Percentiles rank a stretch among this genome's conserved stretches.
Conservation (phyloP, 495 filamentous ascomycete species). For the Annulohypoxylon maeteangense region DNA sequence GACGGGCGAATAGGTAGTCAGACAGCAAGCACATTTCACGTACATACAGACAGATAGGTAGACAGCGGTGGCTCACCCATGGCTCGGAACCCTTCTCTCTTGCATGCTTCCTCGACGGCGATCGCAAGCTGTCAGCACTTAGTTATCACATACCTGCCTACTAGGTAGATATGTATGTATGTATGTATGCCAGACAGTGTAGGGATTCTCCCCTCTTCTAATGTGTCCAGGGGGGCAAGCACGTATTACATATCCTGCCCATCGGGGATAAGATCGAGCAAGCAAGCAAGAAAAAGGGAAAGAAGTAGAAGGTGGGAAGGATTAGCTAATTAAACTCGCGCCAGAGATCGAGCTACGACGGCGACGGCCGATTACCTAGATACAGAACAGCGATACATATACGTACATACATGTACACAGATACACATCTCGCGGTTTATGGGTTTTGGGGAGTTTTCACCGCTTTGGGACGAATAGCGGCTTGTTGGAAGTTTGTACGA, state of each 20-base stretch:
- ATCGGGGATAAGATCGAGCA: neutral
- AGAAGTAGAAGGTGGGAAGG: constrained; percentile 2
- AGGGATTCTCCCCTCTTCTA: neutral
- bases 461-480: neutral
- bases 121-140: constrained; percentile 23
- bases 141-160: constrained; percentile 5
- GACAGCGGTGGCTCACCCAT: neutral
- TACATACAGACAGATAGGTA: neutral
- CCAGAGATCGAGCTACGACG: constrained; percentile 4
- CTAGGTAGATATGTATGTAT: too few species aligned
- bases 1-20: neutral
- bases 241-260: neutral
- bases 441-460: neutral
- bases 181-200: neutral
- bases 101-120: constrained; percentile 17
- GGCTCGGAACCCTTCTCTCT: constrained; percentile 4
- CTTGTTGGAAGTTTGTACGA: neutral
- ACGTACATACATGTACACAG: too few species aligned
- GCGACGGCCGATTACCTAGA: neutral
- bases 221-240: neutral
- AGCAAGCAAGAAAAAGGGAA: neutral
- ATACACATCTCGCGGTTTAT: neutral
- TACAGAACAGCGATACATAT: too few species aligned
- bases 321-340: constrained; percentile 10
- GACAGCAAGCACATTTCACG: neutral